Percentiles rank a stretch among this genome's conserved stretches.
Conservation (phyloP, 2,329 filamentous ascomycete genomes). For the Stemphylium beticola region DNA sequence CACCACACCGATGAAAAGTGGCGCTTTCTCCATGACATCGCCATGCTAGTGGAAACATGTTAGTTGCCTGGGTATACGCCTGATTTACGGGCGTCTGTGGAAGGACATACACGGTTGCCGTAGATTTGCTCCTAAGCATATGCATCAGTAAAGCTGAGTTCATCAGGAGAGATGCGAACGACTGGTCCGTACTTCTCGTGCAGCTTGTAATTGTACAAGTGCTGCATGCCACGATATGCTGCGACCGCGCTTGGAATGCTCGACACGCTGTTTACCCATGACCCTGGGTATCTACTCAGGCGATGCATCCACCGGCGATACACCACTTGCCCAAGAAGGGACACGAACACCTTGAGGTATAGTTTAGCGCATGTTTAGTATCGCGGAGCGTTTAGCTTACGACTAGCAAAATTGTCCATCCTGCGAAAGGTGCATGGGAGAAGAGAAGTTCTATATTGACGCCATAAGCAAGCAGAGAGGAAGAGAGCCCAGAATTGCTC, state of each 20-base stretch:
- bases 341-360: no score
- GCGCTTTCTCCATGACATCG: background rate
- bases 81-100: no score
- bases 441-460: no score
- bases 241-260: background rate
- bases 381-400: no score
- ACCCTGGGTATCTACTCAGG: background rate
- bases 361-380: no score
- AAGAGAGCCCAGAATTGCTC: no score
- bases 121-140: background rate
- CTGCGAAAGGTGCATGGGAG: no score
- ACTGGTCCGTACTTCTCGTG: background rate
- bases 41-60: background rate
- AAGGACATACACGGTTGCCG: background rate
- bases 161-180: background rate
- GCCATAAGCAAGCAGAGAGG: no score
- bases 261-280: background rate
- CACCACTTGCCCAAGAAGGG: no score
- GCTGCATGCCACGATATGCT: background rate
- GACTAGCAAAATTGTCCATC: no score
- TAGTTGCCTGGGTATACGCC: background rate
- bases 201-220: conserved; percentile 2
- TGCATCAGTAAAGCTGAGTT: background rate
- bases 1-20: background rate
- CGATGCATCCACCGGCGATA: background rate